Evolutionary conservation across 1,284 basidiomycete species (phyloP).

Genomic region (Ceratobasidium sp.): DNA sequence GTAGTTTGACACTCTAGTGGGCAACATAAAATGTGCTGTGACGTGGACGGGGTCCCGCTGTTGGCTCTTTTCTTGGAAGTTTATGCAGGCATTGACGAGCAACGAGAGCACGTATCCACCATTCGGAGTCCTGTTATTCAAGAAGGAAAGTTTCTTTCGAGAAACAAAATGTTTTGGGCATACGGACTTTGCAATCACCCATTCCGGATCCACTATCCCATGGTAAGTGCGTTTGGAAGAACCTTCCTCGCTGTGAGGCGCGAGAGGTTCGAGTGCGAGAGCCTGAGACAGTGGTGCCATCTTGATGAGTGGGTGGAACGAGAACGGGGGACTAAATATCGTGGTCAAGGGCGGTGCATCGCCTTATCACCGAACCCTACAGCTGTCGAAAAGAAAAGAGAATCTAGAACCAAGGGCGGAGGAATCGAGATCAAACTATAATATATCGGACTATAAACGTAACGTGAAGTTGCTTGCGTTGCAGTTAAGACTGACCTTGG

Average conservation of each 20-base stretch:
- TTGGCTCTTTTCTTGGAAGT: constrained; percentile 61
- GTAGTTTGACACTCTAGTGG: constrained; percentile 59
- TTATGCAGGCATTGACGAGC: constrained; percentile 66
- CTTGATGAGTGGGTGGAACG: not conserved
- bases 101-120: constrained; percentile 72
- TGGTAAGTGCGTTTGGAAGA: constrained; percentile 5
- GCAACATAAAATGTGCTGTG: constrained; percentile 68
- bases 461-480: no score
- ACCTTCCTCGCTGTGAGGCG: not conserved
- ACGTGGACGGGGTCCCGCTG: constrained; percentile 70
- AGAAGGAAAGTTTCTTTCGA: not conserved
- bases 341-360: no score
- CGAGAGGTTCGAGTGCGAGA: not conserved
- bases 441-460: no score
- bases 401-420: no score
- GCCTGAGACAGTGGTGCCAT: constrained; percentile 36
- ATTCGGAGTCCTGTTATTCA: constrained; percentile 16
- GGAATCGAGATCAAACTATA: no score
- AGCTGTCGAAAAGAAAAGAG: no score
- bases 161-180: not conserved
- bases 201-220: constrained; percentile 16
- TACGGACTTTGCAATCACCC: constrained; percentile 30
- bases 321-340: not conserved
- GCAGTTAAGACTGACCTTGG: no score
- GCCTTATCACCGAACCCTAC: no score